Percentiles rank a stretch among this genome's conserved stretches.
Conservation (phyloP, 352 stramenopile species). For the Globisporangium okanoganense region DNA sequence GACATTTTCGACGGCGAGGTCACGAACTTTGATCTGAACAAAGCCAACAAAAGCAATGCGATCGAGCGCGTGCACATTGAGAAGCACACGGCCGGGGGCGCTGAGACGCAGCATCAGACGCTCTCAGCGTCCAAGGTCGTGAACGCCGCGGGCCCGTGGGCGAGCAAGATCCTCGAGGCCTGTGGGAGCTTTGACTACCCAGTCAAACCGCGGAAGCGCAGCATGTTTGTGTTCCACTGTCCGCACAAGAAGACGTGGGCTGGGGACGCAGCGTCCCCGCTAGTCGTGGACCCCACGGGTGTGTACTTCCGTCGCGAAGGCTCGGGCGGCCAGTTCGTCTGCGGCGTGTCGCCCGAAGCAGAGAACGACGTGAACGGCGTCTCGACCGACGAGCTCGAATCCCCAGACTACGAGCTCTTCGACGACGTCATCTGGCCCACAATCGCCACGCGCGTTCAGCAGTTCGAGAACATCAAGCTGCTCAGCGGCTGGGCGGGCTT, state of each 20-base stretch:
- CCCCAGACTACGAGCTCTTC: conserved; percentile 65
- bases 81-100: conserved; percentile 20
- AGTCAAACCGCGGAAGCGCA: conserved; percentile 70
- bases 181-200: conserved; percentile 74
- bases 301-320: conserved; percentile 84
- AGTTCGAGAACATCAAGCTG: conserved; percentile 80
- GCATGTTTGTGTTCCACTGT: conserved; percentile 77
- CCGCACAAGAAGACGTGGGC: conserved; percentile 73
- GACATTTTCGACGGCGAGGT: conserved; percentile 71
- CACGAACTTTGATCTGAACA: conserved; percentile 54
- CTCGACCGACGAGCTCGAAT: conserved; percentile 62
- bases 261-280: conserved; percentile 49
- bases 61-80: conserved; percentile 66
- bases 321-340: conserved; percentile 62
- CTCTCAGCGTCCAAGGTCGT: conserved; percentile 61
- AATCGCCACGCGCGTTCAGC: conserved; percentile 66
- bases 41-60: conserved; percentile 34
- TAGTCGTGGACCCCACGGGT: conserved; percentile 71
- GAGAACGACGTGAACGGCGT: conserved; percentile 59
- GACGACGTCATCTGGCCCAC: conserved; percentile 80
- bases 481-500: conserved; percentile 76
- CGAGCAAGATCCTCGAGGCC: conserved; percentile 59
- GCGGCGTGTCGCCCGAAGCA: conserved; percentile 55
- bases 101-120: conserved; percentile 21
- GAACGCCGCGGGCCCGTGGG: conserved; percentile 72